Conservation (phyloP, 495 filamentous ascomycete species). For the Gamarada debralockiae region DNA sequence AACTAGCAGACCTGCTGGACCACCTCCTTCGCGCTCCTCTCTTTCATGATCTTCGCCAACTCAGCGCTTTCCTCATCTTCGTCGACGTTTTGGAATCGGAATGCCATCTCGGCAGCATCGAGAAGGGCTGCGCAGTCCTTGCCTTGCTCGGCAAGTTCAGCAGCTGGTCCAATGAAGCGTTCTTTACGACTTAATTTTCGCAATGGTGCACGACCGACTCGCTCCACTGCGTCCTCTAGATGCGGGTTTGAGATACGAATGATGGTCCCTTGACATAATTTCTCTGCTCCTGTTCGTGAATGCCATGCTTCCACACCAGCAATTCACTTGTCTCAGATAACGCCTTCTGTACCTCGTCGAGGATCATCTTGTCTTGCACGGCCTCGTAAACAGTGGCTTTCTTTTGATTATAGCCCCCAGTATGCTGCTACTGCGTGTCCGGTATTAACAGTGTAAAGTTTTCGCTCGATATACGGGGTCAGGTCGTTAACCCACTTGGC, state of each 20-base stretch:
- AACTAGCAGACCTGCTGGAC: conserved; percentile 71
- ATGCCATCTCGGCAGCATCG: conserved; percentile 75
- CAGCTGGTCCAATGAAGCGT: conserved; percentile 89
- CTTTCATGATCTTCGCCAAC: conserved; percentile 77
- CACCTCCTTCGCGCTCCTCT: conserved; percentile 61
- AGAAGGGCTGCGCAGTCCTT: conserved; percentile 66
- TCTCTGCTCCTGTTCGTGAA: conserved; percentile 71
- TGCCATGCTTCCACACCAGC: conserved; percentile 82
- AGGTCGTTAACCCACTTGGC: conserved; percentile 91
- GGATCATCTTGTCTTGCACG: conserved; percentile 61
- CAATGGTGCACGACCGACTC: conserved; percentile 90
- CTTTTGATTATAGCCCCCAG: conserved; percentile 77
- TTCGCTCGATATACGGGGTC: conserved; percentile 94
- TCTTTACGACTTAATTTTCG: conserved; percentile 91
- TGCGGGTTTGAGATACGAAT: conserved; percentile 91
- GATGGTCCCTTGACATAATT: conserved; percentile 88
- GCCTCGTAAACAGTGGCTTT: conserved; percentile 87
- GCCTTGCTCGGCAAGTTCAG: conserved; percentile 77
- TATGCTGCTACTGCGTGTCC: conserved; percentile 94
- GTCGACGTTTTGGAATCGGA: conserved; percentile 88
- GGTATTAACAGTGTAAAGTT: conserved; percentile 98
- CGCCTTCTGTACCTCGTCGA: conserved; percentile 66
- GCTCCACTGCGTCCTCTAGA: conserved; percentile 87
- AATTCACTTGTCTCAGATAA: conserved; percentile 79
- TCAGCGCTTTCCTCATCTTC: conserved; percentile 82